A percentile compares a stretch with the other conserved stretches of the same genome.
phyloP scores from a whole-genome alignment of 2,329 filamentous ascomycete genomes.

The Colletotrichum truncatum region DNA sequence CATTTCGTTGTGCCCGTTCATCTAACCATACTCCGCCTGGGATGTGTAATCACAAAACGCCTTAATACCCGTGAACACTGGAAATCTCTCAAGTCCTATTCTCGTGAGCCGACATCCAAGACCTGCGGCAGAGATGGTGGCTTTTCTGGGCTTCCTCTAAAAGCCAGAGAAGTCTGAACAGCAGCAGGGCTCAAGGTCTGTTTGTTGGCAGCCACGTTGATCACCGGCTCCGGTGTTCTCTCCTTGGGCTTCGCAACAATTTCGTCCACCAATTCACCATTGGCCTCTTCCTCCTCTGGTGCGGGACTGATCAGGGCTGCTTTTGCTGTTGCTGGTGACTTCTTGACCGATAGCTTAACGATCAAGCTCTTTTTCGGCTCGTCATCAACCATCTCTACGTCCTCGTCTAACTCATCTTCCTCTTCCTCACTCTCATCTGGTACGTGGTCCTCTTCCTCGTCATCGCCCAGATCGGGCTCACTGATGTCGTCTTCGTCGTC shows the following conservation, averaged over 20 bases:
- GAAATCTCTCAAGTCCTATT: slow-evolving; percentile 33
- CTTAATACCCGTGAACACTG: neutral
- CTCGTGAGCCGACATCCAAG: slow-evolving; percentile 41
- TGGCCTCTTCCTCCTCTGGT: slow-evolving; percentile 6
- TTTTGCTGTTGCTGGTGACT: slow-evolving; percentile 41
- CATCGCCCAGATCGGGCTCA: slow-evolving; percentile 79
- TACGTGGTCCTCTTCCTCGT: slow-evolving; percentile 77
- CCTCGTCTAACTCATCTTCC: slow-evolving; percentile 66
- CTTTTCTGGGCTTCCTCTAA: slow-evolving; percentile 71
- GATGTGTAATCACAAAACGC: slow-evolving; percentile 22
- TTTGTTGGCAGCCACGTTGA: slow-evolving; percentile 26
- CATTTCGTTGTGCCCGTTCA: slow-evolving; percentile 1
- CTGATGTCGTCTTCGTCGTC: slow-evolving; percentile 70
- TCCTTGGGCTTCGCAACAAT: slow-evolving; percentile 15
- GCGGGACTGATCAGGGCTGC: slow-evolving; percentile 11
- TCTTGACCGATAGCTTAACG: slow-evolving; percentile 73
- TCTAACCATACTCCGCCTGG: slow-evolving; percentile 23
- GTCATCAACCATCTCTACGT: slow-evolving; percentile 64
- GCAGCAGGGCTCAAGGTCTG: slow-evolving; percentile 41
- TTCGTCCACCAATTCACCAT: slow-evolving; percentile 1
- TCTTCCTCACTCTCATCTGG: slow-evolving; percentile 68
- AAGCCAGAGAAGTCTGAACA: slow-evolving; percentile 59
- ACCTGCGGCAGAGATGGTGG: slow-evolving; percentile 43
- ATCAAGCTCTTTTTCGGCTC: slow-evolving; percentile 69
- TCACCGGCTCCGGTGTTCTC: slow-evolving; percentile 27